These are phyloP conservation scores for Fusarium sp. DNA, from an alignment of 2,329 filamentous ascomycete species.

Conservation along the genomic window DNA sequence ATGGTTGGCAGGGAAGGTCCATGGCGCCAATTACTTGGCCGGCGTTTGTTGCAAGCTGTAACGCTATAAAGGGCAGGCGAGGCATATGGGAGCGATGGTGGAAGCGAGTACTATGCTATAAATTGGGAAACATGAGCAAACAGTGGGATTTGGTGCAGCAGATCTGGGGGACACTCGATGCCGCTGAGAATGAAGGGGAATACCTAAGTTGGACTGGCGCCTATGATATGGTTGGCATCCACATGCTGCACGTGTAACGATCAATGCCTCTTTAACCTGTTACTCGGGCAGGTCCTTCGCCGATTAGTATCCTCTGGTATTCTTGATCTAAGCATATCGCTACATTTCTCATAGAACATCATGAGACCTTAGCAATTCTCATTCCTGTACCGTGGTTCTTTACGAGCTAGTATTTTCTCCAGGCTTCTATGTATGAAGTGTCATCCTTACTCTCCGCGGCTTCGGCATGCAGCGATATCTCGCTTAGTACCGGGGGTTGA, in stretches of 20 bases:
- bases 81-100: background rate
- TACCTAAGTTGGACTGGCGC: background rate
- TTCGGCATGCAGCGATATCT: no score
- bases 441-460: no score
- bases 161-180: accelerated
- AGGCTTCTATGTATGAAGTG: no score
- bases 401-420: no score
- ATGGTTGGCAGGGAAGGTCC: background rate
- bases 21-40: background rate
- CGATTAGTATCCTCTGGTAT: no score
- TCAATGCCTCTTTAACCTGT: no score
- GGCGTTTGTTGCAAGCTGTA: background rate
- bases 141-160: background rate
- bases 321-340: no score
- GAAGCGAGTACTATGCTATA: background rate
- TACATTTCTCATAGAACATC: no score
- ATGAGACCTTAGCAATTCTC: no score
- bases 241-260: background rate
- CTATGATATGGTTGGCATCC: background rate
- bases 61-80: background rate
- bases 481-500: no score
- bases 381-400: no score
- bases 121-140: background rate
- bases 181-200: accelerated
- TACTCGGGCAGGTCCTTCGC: no score